Conservation (phyloP, 345 rosid species). For the Dimocarpus longan region DNA sequence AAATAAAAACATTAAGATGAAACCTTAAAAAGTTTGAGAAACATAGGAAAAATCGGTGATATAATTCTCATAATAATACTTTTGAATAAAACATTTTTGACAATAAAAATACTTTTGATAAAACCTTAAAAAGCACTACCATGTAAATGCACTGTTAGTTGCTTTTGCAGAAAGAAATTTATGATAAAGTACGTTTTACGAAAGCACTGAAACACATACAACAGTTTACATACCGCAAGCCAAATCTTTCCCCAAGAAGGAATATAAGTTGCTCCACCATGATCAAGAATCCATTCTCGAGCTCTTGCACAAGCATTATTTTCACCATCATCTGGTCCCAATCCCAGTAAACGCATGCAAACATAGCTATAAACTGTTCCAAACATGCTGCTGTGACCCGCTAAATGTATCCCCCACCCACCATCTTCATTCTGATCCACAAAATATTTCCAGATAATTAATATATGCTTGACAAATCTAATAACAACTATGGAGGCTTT, state of each 20-base stretch:
- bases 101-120: too few species aligned
- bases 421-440: constrained; percentile 41
- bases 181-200: too few species aligned
- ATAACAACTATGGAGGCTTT: not conserved
- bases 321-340: constrained; percentile 42
- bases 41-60: too few species aligned
- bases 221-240: constrained; percentile 34
- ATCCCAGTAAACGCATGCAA: constrained; percentile 42
- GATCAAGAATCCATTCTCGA: constrained; percentile 42
- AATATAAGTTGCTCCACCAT: constrained; percentile 40
- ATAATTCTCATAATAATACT: too few species aligned
- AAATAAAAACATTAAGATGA: too few species aligned
- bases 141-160: too few species aligned
- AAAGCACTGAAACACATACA: too few species aligned
- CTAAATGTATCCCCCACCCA: constrained; percentile 42
- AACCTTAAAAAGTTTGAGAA: too few species aligned
- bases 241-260: constrained; percentile 49
- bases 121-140: too few species aligned
- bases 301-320: constrained; percentile 33
- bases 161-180: too few species aligned
- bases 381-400: constrained; percentile 42
- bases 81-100: too few species aligned
- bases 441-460: not conserved
- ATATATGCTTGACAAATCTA: too few species aligned
- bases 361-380: constrained; percentile 38